These are phyloP conservation scores for Solanum tarapatanum DNA, from an alignment of 257 asterid species.

Conservation along the genomic window DNA sequence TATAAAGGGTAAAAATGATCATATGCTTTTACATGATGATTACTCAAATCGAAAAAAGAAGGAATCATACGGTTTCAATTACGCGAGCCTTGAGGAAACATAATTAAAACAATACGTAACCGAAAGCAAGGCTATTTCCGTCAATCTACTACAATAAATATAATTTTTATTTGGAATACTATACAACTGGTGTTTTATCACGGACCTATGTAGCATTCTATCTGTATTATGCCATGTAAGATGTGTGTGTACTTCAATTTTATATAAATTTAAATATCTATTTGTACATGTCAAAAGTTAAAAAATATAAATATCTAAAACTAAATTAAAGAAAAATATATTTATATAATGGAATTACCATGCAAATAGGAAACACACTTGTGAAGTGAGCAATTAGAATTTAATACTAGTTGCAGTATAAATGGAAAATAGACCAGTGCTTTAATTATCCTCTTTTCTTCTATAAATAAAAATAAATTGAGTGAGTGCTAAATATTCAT, in stretches of 20 bases:
- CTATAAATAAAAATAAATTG: background rate
- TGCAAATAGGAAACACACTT: too few relatives aligned
- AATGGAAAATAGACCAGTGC: background rate
- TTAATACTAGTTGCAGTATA: background rate
- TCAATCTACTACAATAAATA: background rate
- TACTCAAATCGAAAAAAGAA: background rate
- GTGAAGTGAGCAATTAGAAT: background rate
- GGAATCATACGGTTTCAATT: background rate
- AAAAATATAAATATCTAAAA: too few relatives aligned
- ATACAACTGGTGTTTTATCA: background rate
- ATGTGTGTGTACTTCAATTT: too few relatives aligned
- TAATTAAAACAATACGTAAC: constrained; percentile 10
- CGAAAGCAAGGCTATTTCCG: constrained; percentile 48
- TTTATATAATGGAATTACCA: too few relatives aligned
- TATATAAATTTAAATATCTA: too few relatives aligned
- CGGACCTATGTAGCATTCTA: too few relatives aligned
- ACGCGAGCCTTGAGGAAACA: constrained; percentile 1
- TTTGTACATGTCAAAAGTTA: too few relatives aligned
- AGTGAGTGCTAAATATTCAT: background rate
- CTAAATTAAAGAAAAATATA: too few relatives aligned
- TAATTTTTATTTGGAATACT: background rate
- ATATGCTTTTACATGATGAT: background rate
- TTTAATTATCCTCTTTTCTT: background rate
- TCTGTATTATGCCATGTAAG: too few relatives aligned
- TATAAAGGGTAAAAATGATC: background rate